Base-by-base conservation (phyloP, 1,284 basidiomycete species). In the Chondrostereum purpureum region DNA sequence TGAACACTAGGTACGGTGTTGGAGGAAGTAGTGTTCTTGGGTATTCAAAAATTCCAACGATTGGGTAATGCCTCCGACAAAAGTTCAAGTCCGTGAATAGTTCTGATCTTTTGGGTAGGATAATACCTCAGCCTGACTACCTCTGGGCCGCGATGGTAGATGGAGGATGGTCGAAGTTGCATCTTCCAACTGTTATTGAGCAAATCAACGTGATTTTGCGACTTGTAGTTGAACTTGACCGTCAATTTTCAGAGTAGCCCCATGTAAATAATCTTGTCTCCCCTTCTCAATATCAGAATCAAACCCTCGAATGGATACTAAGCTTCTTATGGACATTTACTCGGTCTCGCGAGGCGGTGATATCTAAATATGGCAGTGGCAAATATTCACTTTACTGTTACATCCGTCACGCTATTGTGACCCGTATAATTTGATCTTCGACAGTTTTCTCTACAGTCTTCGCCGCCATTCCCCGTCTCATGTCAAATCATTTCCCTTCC, bases 111-210 rank as follows among this genome's bases (percentile, higher is more conserved):
- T 41, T 21, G 14, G 14, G 10, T 21, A 60, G 57, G 39, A 60
- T 61, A 10, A 61, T 61, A 14, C 58, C 59, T 5, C 58, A 59
- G 23, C 58, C 59, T 4, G 58, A 61, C 38, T 61, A 59, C 35
- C 39, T 61, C 1, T 61, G 58, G 59, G 50, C 56, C 5, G 46
- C 51, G 1, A 53, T 57, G 55, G 42, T 50, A 14, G 58, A 61
- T 41, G 58, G 59, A 14, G 58, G 59, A 17, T 61, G 59, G 59
- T 59, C 57, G 31, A 59, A 55, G 39, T 50, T 61, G 2, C 50
- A 58, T 36, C 45, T 61, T 4, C 44, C 50, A 17, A 54, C 50
- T 21, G 52, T 44, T 12, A 41, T 58, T 5, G 41, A 53, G 41
- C 59, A 61, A 44, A 54, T 61, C 42, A 55, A 61, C 34, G 56